Conservation (phyloP, 306 rosid genomes). For the Elaeagnus macrophylla region DNA sequence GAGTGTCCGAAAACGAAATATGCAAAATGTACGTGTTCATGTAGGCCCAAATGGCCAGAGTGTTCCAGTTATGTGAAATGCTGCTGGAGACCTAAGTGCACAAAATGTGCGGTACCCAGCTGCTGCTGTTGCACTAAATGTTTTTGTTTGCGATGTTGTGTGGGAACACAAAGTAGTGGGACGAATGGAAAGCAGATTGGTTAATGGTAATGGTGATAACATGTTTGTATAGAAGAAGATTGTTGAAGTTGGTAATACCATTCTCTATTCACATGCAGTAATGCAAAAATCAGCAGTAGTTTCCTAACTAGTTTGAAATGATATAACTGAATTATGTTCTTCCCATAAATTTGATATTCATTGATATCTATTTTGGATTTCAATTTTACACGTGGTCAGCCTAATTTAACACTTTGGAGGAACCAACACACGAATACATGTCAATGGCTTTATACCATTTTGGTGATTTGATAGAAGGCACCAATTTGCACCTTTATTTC, state of each 20-base stretch:
- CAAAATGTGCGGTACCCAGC: constrained; percentile 26
- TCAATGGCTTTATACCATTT: no score
- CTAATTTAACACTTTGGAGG: no score
- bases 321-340: constrained; percentile 13
- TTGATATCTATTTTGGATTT: no score
- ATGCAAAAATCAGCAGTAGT: constrained; percentile 29
- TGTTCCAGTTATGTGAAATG: constrained; percentile 19
- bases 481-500: no score
- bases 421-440: no score
- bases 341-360: no score
- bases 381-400: no score
- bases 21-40: constrained; percentile 22
- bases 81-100: constrained; percentile 20
- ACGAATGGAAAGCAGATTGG: constrained; percentile 31
- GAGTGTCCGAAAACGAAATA: constrained; percentile 28
- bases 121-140: constrained; percentile 43
- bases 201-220: constrained; percentile 22
- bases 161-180: constrained; percentile 35
- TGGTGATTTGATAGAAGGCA: no score
- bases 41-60: constrained; percentile 25
- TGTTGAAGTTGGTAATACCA: constrained; percentile 38
- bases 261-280: constrained; percentile 35
- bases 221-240: constrained; percentile 34
- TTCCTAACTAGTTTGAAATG: constrained; percentile 17
- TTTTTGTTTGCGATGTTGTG: constrained; percentile 43